phyloP scores from a whole-genome alignment of 257 asterid genomes.

The Salvia hispanica region DNA sequence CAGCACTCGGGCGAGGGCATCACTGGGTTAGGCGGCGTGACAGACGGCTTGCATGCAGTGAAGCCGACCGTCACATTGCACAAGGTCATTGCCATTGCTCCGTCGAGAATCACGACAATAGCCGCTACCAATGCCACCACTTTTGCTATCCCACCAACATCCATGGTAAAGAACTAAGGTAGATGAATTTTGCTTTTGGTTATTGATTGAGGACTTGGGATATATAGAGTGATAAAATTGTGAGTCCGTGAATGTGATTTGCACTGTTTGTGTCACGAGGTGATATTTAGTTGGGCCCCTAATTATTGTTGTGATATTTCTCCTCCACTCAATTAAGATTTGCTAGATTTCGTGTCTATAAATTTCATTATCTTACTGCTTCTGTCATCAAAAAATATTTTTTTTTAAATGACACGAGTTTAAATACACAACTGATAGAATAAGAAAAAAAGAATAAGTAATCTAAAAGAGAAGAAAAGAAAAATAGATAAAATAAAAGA shows the following conservation, averaged over 20 bases:
- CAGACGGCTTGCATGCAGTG: constrained; percentile 58
- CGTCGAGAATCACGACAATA: constrained; percentile 29
- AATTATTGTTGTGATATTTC: not conserved
- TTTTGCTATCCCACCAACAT: constrained; percentile 1
- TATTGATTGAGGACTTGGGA: not conserved
- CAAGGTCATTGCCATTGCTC: constrained; percentile 34
- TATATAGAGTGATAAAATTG: constrained; percentile 5
- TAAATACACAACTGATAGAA: too few species aligned
- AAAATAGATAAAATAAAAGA: too few species aligned
- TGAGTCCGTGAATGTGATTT: constrained; percentile 45
- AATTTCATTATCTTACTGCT: too few species aligned
- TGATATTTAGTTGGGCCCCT: constrained; percentile 8
- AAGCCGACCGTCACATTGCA: constrained; percentile 67
- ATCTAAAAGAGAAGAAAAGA: too few species aligned
- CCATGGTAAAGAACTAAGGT: constrained; percentile 2
- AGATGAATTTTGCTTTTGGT: not conserved
- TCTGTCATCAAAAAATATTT: too few species aligned
- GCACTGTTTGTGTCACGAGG: constrained; percentile 45
- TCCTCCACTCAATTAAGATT: not conserved
- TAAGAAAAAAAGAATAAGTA: too few species aligned
- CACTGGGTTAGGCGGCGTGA: constrained; percentile 53
- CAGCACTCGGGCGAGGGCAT: constrained; percentile 63
- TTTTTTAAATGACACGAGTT: too few species aligned
- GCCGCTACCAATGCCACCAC: constrained; percentile 31
- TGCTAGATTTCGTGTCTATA: not conserved